These are phyloP conservation scores for Ustilago shanxiensis DNA, from an alignment of 1,284 basidiomycete genomes.

Conservation along the genomic window DNA sequence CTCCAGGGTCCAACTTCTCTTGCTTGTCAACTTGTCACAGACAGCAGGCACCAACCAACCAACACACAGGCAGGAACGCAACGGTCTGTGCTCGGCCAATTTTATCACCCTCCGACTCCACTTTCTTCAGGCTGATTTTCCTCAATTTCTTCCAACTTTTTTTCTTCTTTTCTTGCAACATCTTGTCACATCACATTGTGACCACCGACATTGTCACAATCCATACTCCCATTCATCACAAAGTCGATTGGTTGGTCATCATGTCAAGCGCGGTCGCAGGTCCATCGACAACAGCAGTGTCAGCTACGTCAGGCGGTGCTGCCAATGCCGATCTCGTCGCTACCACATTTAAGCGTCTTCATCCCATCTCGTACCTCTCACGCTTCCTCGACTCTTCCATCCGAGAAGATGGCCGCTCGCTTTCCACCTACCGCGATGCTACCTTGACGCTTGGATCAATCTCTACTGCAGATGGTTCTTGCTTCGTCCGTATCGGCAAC, in stretches of 20 bases:
- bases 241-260: constrained; percentile 1
- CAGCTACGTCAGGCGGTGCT: not conserved
- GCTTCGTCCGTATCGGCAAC: constrained; percentile 48
- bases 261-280: constrained; percentile 28
- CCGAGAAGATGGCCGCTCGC: constrained; percentile 51
- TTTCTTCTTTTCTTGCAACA: constrained; percentile 6
- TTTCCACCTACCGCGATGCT: constrained; percentile 38
- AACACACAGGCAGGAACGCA: not conserved
- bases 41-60: no score
- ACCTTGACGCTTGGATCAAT: constrained; percentile 47
- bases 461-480: constrained; percentile 52
- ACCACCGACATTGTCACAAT: constrained; percentile 5
- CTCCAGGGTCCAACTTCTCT: constrained; percentile 13
- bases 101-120: constrained; percentile 35
- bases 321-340: constrained; percentile 39
- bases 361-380: constrained; percentile 52
- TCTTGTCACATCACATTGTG: not conserved
- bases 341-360: constrained; percentile 56
- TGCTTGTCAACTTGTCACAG: no score
- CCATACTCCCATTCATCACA: not conserved
- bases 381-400: constrained; percentile 54
- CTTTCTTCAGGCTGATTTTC: constrained; percentile 16
- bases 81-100: constrained; percentile 33
- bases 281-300: not conserved
- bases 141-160: not conserved